A percentile compares a stretch with the other conserved stretches of the same genome.
Evolutionary conservation across 805 yeast genomes (phyloP).

Genomic region (Yamadazyma scolyti): DNA sequence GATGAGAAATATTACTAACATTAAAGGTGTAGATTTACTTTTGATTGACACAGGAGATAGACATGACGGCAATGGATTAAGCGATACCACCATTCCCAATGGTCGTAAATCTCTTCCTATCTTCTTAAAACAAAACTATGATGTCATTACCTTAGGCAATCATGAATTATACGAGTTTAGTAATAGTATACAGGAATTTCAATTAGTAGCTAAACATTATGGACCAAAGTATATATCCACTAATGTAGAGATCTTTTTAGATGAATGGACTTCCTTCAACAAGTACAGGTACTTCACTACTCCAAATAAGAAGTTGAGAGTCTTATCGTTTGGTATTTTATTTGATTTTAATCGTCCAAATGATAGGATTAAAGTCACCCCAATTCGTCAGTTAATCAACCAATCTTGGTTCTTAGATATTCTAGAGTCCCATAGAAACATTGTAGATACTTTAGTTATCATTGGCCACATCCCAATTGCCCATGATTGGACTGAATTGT

Average conservation of each 20-base stretch:
- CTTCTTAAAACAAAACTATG: conserved; percentile 65
- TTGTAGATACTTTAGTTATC: conserved; percentile 64
- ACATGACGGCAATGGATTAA: conserved; percentile 90
- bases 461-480: conserved; percentile 73
- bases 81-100: conserved; percentile 73
- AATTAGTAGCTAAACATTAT: conserved; percentile 52
- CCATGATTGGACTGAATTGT: conserved; percentile 53
- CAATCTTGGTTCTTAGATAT: conserved; percentile 63
- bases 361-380: conserved; percentile 58
- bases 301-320: conserved; percentile 42
- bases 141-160: conserved; percentile 81
- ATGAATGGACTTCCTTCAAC: conserved; percentile 43
- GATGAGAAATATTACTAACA: conserved; percentile 43
- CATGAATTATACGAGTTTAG: conserved; percentile 79
- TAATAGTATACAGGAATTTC: conserved; percentile 63
- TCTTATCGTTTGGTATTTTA: conserved; percentile 73
- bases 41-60: conserved; percentile 88
- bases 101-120: conserved; percentile 62
- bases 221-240: conserved; percentile 66
- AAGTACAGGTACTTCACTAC: conserved; percentile 66
- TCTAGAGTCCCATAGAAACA: conserved; percentile 22
- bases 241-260: conserved; percentile 57
- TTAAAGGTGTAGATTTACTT: conserved; percentile 56
- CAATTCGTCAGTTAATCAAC: conserved; percentile 50
- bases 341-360: conserved; percentile 71